phyloP scores from a whole-genome alignment of 2,329 filamentous ascomycete species.

The Epichloe hybrida region DNA sequence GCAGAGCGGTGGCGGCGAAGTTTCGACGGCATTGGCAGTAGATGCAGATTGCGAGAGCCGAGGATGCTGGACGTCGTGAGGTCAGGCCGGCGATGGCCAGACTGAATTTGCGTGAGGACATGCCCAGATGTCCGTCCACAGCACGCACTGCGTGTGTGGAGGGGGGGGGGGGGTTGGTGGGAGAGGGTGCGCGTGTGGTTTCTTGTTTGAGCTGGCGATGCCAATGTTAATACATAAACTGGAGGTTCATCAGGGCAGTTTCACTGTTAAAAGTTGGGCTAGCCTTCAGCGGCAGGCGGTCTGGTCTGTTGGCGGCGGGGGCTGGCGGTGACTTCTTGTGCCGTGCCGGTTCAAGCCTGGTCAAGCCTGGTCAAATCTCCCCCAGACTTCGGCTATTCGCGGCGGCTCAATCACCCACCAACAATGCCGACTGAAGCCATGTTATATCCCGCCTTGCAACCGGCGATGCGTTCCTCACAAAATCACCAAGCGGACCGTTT shows the following conservation, averaged over 20 bases:
- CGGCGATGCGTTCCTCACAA: neutral
- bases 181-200: neutral
- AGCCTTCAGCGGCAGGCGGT: slow-evolving; percentile 1
- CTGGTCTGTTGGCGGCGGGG: neutral
- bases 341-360: neutral
- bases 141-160: neutral
- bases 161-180: neutral
- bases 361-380: neutral
- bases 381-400: slow-evolving; percentile 22
- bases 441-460: slow-evolving; percentile 1
- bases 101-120: slow-evolving; percentile 20
- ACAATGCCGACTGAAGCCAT: slow-evolving; percentile 24
- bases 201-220: neutral
- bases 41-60: slow-evolving; percentile 28
- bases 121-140: slow-evolving; percentile 4
- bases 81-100: slow-evolving; percentile 15
- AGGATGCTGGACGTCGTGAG: slow-evolving; percentile 4
- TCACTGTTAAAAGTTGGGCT: neutral
- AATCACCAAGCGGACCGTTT: neutral
- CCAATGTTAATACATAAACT: neutral
- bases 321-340: too few species aligned
- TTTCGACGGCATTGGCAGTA: slow-evolving; percentile 37
- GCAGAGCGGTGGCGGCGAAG: slow-evolving; percentile 31
- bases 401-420: slow-evolving; percentile 16
- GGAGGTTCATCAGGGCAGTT: neutral